Conservation (phyloP, 345 rosid genomes). For the Arabis alpina region DNA sequence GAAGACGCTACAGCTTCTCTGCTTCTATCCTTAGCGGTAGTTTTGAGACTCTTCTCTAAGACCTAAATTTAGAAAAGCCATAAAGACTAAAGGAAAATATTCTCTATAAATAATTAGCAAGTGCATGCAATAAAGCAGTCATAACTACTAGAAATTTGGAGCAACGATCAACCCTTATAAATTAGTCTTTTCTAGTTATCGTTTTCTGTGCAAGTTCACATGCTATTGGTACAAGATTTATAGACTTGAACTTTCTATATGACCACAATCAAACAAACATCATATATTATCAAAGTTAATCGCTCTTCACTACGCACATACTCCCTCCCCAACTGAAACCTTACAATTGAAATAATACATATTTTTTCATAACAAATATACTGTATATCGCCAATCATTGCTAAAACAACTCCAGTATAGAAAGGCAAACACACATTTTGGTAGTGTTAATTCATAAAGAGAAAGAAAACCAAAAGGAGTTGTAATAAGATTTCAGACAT, state of each 20-base stretch:
- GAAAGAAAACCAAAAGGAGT: conserved; percentile 17
- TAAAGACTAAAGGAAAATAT: not conserved
- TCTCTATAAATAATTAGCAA: not conserved
- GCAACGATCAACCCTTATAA: not conserved
- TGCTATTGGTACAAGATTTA: too few relatives aligned
- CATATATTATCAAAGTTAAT: not conserved
- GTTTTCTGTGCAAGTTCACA: too few relatives aligned
- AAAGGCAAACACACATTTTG: not conserved
- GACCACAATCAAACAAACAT: not conserved
- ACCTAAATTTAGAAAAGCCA: conserved; percentile 43
- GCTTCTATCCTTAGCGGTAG: conserved; percentile 17
- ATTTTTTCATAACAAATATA: not conserved
- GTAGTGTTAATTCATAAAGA: not conserved
- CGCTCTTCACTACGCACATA: conserved; percentile 9
- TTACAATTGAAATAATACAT: not conserved
- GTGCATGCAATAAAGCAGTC: conserved; percentile 14
- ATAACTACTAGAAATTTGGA: not conserved
- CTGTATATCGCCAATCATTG: not conserved
- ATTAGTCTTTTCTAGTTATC: too few relatives aligned
- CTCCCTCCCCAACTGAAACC: not conserved
- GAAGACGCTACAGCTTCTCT: conserved; percentile 44
- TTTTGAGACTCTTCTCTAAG: conserved; percentile 41
- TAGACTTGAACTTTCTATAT: not conserved
- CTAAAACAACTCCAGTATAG: not conserved
- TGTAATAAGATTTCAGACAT: not conserved